Conservation (phyloP, 495 filamentous ascomycete species). For the Articulospora tetracladia region DNA sequence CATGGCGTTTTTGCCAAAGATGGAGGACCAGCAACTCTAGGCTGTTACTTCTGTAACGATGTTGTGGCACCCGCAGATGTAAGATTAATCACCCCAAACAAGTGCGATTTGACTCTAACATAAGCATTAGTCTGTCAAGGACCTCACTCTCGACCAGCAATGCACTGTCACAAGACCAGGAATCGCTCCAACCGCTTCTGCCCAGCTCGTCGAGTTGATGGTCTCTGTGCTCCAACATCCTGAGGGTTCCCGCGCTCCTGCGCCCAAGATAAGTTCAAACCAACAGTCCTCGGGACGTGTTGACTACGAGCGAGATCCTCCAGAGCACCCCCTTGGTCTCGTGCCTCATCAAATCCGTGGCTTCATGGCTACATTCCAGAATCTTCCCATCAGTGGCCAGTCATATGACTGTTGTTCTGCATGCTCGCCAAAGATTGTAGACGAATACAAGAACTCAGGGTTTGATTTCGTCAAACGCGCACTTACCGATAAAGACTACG, state of each 20-base stretch:
- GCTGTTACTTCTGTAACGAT: slow-evolving; percentile 98
- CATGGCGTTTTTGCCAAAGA: slow-evolving; percentile 63
- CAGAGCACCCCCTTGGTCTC: slow-evolving; percentile 74
- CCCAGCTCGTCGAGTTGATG: slow-evolving; percentile 85
- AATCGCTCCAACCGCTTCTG: slow-evolving; percentile 86
- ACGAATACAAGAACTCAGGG: slow-evolving; percentile 65
- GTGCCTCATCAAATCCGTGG: slow-evolving; percentile 93
- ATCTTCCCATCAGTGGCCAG: slow-evolving; percentile 72
- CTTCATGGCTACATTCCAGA: slow-evolving; percentile 82
- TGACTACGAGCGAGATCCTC: slow-evolving; percentile 49
- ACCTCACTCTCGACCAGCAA: slow-evolving; percentile 94
- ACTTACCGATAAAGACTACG: slow-evolving; percentile 77
- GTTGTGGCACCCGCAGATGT: slow-evolving; percentile 90
- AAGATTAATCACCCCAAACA: slow-evolving; percentile 38
- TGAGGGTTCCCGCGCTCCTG: slow-evolving; percentile 49
- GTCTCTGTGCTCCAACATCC: slow-evolving; percentile 88
- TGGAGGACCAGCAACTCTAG: slow-evolving; percentile 60
- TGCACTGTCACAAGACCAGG: slow-evolving; percentile 96
- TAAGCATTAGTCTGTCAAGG: slow-evolving; percentile 61
- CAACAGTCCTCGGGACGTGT: slow-evolving; percentile 24
- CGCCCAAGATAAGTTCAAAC: slow-evolving; percentile 31
- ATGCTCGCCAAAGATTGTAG: slow-evolving; percentile 73
- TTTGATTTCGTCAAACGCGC: slow-evolving; percentile 91
- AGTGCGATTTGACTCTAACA: neutral
- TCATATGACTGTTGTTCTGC: slow-evolving; percentile 92